Evolutionary conservation across 305 asterid genomes (phyloP).

Genomic region (Fraxinus paxiana): DNA sequence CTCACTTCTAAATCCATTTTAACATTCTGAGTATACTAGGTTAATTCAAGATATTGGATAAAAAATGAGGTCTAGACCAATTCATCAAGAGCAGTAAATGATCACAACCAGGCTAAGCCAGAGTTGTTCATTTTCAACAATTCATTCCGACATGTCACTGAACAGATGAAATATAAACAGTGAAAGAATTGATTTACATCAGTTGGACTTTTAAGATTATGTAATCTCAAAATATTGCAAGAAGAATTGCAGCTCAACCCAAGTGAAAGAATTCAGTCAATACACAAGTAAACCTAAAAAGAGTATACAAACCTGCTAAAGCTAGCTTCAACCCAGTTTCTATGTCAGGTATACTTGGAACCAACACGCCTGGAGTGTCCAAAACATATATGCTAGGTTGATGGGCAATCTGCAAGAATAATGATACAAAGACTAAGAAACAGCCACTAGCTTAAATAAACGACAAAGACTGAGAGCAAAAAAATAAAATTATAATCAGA

Average conservation of each 20-base stretch:
- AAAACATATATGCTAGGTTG: constrained; percentile 86
- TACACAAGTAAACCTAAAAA: not conserved
- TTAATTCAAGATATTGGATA: not conserved
- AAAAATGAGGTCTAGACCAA: not conserved
- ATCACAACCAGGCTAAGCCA: not conserved
- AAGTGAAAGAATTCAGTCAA: not conserved
- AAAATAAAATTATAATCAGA: not conserved
- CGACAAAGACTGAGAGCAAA: not conserved
- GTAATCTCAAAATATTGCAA: not conserved
- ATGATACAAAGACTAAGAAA: not conserved
- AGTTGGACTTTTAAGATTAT: not conserved
- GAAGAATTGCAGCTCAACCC: not conserved
- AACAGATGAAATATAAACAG: not conserved
- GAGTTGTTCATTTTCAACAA: not conserved
- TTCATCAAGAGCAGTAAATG: not conserved
- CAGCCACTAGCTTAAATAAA: not conserved
- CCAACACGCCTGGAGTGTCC: constrained; percentile 94
- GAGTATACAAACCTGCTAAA: constrained; percentile 57
- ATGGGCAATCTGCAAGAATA: constrained; percentile 65
- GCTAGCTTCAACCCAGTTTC: constrained; percentile 94
- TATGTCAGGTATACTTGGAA: constrained; percentile 76
- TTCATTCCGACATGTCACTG: not conserved
- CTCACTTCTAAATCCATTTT: not conserved
- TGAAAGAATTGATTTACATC: not conserved
- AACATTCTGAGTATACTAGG: not conserved